Evolutionary conservation across 176 grass and related monocot genomes (phyloP), one percentile per base, ranked within the genome.

Genomic region (Aegilops bicornis): DNA sequence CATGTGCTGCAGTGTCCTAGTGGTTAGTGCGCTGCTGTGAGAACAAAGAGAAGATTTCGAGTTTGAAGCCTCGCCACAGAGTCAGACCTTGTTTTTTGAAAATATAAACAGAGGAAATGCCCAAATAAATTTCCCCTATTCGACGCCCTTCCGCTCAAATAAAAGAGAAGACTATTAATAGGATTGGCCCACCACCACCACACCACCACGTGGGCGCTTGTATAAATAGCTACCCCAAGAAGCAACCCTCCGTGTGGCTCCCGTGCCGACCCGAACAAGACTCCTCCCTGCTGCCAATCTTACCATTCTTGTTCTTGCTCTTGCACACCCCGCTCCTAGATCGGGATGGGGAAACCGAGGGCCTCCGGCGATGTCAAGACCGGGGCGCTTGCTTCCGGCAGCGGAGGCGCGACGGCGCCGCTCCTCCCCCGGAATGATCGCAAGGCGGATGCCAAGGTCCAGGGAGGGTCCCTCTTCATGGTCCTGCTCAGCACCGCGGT

Each of bases 401-500:
- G 79, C 25, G 66, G 16, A 3, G 54, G 33, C 58, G 64, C 69
- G 75, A 67, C 48, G 78, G 71, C 32, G 76, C 89, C 84, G 58
- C 79, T 90, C 20, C 79, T 90, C 33, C 84, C 66, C 79, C 63
- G 15, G 50, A 27, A 37, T 10, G 63, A 48, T 27, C 12, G 10
- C 50, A 50, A 79, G 74, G 78, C 77, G 33, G 47, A 62, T 2
- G n/a, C 14, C 47, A 82, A 84, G 68, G 73, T 89, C 80, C 74
- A 65, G 25, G 36, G 9, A 20, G 31, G 83, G 25, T 90, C 91
- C 1, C 73, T 91, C 54, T 76, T 69, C 79, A 88, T 90, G 89
- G 82, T 96, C 69, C 66, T 87, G 73, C 60, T 91, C 19, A 84
- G 89, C 83, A 92, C 92, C 45, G 91, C 82, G 36, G 94, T 94